Conservation (phyloP, 768 basidiomycete genomes). For the Brasilioporus rufonigricans region DNA sequence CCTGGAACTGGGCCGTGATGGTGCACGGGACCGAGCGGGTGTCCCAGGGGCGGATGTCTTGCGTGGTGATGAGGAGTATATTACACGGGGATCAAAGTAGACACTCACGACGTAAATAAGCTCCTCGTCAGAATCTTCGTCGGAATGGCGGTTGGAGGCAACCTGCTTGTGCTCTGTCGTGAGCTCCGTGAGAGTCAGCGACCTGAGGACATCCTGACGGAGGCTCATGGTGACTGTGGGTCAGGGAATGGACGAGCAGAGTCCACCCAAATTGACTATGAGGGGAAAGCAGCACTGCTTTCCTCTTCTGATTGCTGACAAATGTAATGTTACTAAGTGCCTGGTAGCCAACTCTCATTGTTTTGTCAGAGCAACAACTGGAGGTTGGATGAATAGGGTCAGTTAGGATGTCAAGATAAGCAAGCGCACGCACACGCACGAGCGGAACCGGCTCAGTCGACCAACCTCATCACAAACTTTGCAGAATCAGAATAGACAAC, state of each 20-base stretch:
- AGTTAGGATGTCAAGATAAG: no score
- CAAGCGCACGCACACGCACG: no score
- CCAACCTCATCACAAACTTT: neutral
- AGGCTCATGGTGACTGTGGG: slow-evolving; percentile 49
- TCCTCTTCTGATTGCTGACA: neutral
- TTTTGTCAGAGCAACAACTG: no score
- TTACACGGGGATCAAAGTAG: neutral
- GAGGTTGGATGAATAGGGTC: no score
- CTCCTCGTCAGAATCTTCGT: slow-evolving; percentile 64
- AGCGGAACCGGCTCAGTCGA: no score
- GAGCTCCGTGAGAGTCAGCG: slow-evolving; percentile 39
- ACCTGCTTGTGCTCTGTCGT: slow-evolving; percentile 28
- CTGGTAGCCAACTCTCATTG: no score
- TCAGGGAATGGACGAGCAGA: neutral
- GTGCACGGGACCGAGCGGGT: slow-evolving; percentile 59
- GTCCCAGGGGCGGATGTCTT: slow-evolving; percentile 70
- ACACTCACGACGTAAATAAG: slow-evolving; percentile 67
- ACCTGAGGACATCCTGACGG: slow-evolving; percentile 67
- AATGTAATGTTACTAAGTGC: no score
- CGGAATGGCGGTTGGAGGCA: slow-evolving; percentile 13
- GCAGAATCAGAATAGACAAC: neutral
- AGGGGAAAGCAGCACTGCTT: no score
- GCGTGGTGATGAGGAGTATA: slow-evolving; percentile 6
- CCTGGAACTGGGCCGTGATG: slow-evolving; percentile 48
- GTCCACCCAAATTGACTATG: no score